Base-by-base conservation (phyloP, 257 asterid species). In the Vinca minor region DNA sequence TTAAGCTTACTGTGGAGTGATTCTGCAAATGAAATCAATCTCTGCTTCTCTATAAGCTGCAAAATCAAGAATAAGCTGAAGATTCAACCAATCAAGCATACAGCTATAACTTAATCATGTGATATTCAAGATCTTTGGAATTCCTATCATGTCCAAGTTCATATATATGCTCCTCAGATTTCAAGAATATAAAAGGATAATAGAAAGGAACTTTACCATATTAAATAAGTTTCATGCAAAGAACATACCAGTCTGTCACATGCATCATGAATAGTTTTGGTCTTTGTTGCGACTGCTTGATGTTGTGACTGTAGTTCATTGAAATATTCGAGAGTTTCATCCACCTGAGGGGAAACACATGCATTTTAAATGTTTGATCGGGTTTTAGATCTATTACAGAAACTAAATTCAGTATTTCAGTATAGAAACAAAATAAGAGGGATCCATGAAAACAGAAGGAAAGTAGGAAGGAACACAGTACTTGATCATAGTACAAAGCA, bases 211-310 rank as follows among this genome's bases (percentile, higher is more conserved):
- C n/a, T 1, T n/a, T 21, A 20, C 17, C n/a, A 10, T 21, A 29
- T 8, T 23, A 44, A 29, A 31, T 6, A 32, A 28, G 35, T 28
- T 36, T 35, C 36, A 71, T 71, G 65, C 32, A 49, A 73, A 60
- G 69, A 36, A 55, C 71, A 46, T 78, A 87, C 99, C 99, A 93
- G 82, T 77, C 97, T 86, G 68, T 93, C 96, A 18, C 97, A 89
- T 58, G 99, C 97, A 83, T 87, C 99, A 83, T 93, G 99, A 76
- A 93, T 84, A 68, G 96, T 93, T 82, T 84, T 89, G 49, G 99
- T 93, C 78, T 89, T 93, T 44, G 87, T 93, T 67, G 99, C 97
- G 59, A 93, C 99, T 66, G 95, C 92, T 72, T 89, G 92, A 84
- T 89, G 97, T 84, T 93, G 97, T 69, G 85, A 80, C 72, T 93